phyloP scores from a whole-genome alignment of 768 basidiomycete species.

The Mycena polygramma region DNA sequence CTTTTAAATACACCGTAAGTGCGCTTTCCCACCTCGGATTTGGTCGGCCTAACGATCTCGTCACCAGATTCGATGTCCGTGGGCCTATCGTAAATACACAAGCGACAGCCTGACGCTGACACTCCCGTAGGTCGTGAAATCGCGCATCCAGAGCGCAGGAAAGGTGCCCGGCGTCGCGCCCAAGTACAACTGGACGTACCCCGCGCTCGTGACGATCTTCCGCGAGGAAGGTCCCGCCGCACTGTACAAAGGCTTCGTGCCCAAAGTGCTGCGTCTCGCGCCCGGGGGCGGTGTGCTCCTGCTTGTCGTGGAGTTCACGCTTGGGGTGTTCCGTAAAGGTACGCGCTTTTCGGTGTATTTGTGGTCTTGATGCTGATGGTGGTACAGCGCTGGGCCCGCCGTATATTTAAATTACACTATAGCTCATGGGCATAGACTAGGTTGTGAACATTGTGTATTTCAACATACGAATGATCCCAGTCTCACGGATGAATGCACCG shows the following conservation, averaged over 20 bases:
- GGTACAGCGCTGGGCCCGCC: slow-evolving; percentile 64
- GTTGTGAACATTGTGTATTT: slow-evolving; percentile 6
- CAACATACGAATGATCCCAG: not conserved
- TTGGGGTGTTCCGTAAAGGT: slow-evolving; percentile 84
- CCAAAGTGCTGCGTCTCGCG: slow-evolving; percentile 94
- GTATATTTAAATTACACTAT: slow-evolving; percentile 53
- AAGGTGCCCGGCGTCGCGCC: slow-evolving; percentile 77
- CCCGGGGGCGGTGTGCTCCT: slow-evolving; percentile 96
- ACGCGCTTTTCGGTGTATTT: slow-evolving; percentile 32
- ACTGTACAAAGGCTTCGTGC: slow-evolving; percentile 95
- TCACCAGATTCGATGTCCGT: slow-evolving; percentile 28
- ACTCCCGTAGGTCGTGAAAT: slow-evolving; percentile 86
- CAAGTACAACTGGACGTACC: slow-evolving; percentile 97
- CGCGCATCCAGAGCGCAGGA: slow-evolving; percentile 87
- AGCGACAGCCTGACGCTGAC: slow-evolving; percentile 11
- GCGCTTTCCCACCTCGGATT: not conserved
- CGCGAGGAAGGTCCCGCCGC: slow-evolving; percentile 90
- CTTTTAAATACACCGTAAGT: slow-evolving; percentile 91
- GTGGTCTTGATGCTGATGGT: slow-evolving; percentile 12
- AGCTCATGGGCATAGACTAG: not conserved
- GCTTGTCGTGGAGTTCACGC: slow-evolving; percentile 91
- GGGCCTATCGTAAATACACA: not conserved
- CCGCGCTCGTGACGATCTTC: slow-evolving; percentile 83
- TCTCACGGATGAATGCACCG: too few species aligned
- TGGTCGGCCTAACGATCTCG: not conserved